Conservation (phyloP, 495 filamentous ascomycete genomes). For the Oidiodendron maius region DNA sequence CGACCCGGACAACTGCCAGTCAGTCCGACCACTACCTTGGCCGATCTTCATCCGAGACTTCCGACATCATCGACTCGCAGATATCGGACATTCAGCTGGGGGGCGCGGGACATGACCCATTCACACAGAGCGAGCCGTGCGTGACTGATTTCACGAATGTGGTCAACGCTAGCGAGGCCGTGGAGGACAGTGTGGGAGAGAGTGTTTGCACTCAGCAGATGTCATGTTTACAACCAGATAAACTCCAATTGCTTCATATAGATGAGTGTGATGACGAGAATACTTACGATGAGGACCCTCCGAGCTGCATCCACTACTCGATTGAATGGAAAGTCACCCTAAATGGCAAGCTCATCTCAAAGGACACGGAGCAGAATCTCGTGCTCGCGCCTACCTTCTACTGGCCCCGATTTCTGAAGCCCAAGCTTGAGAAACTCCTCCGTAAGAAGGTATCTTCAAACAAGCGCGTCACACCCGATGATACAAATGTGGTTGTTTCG, state of each 20-base stretch:
- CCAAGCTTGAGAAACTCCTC: slow-evolving; percentile 19
- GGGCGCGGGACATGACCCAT: background rate
- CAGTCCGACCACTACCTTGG: background rate
- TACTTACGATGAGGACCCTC: slow-evolving; percentile 1
- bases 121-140: background rate
- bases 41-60: background rate
- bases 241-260: slow-evolving; percentile 2
- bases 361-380: slow-evolving; percentile 25
- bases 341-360: slow-evolving; percentile 15
- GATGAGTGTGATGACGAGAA: slow-evolving; percentile 2
- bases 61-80: background rate
- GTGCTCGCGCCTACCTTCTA: slow-evolving; percentile 17
- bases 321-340: slow-evolving; percentile 17
- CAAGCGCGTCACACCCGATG: slow-evolving; percentile 3
- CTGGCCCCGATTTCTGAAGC: slow-evolving; percentile 6
- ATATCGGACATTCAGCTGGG: background rate
- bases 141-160: background rate
- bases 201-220: background rate
- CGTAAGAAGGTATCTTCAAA: slow-evolving; percentile 11
- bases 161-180: background rate
- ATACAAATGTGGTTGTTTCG: slow-evolving; percentile 21
- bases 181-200: background rate
- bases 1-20: background rate
- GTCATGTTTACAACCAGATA: background rate
- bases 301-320: slow-evolving; percentile 6